Evolutionary conservation across 164 flowering plant genomes (phyloP).

Genomic region (Vitis labrusca): DNA sequence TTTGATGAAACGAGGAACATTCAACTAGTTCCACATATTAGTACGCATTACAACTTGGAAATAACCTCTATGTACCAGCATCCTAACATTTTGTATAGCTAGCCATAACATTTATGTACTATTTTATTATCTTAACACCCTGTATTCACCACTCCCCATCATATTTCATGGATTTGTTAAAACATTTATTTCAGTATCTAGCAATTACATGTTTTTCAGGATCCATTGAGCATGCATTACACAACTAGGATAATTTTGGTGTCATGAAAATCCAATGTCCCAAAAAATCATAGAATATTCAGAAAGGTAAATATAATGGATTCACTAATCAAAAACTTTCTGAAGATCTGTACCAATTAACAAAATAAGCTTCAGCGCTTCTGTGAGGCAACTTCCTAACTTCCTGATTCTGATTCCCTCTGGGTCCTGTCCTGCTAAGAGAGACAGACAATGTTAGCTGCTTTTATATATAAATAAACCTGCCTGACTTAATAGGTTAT

Average conservation of each 20-base stretch:
- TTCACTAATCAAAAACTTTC: background rate
- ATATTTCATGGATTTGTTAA: background rate
- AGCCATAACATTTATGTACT: no score
- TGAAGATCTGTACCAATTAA: slow-evolving; percentile 61
- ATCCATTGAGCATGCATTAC: background rate
- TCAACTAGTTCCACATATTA: background rate
- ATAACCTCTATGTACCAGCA: no score
- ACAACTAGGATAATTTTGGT: background rate
- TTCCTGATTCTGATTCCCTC: slow-evolving; percentile 37
- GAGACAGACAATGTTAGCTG: background rate
- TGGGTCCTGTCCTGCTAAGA: slow-evolving; percentile 53
- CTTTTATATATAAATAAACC: background rate
- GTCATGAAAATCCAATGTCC: background rate
- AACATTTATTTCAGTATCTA: background rate
- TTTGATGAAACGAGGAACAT: background rate
- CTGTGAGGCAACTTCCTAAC: slow-evolving; percentile 54
- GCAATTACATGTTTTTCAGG: background rate
- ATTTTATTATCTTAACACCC: no score
- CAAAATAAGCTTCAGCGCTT: slow-evolving; percentile 85
- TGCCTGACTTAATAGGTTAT: background rate
- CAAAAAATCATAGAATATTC: background rate
- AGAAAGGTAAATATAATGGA: background rate
- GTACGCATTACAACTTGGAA: no score
- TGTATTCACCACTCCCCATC: background rate
- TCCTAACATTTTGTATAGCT: no score